Conservation (phyloP, 2,329 filamentous ascomycete genomes). For the Ceratocystis colombiana region DNA sequence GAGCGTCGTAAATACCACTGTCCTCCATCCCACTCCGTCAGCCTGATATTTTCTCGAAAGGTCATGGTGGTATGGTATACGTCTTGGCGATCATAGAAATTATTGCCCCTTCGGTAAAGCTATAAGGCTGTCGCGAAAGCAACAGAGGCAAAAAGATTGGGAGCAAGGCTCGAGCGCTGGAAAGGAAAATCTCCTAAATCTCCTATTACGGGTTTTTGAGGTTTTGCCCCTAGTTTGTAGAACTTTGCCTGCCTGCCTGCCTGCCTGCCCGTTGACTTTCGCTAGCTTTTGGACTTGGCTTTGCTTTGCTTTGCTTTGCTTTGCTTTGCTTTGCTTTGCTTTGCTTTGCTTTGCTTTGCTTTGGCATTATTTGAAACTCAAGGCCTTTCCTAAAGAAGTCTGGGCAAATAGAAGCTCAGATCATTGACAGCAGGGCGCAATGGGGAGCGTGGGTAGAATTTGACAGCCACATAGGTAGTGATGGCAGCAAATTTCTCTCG, state of each 20-base stretch:
- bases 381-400: background rate
- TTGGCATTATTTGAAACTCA: background rate
- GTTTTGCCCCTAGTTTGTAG: background rate
- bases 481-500: constrained; percentile 4
- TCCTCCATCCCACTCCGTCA: background rate
- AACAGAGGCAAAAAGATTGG: constrained; percentile 8
- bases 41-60: background rate
- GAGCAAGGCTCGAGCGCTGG: constrained; percentile 10
- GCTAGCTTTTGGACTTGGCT: background rate
- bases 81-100: constrained; percentile 2
- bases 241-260: background rate
- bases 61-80: constrained; percentile 2
- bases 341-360: background rate
- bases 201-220: constrained; percentile 10
- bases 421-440: constrained; percentile 7
- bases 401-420: constrained; percentile 5
- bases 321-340: background rate
- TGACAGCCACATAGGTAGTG: constrained; percentile 11
- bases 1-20: background rate
- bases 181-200: constrained; percentile 1
- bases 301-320: background rate
- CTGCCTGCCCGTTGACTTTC: background rate
- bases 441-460: constrained; percentile 7
- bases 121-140: constrained; percentile 14
- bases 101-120: constrained; percentile 8